These are phyloP conservation scores for Solanum habrochaites DNA, from an alignment of 257 asterid genomes.

Conservation along the genomic window DNA sequence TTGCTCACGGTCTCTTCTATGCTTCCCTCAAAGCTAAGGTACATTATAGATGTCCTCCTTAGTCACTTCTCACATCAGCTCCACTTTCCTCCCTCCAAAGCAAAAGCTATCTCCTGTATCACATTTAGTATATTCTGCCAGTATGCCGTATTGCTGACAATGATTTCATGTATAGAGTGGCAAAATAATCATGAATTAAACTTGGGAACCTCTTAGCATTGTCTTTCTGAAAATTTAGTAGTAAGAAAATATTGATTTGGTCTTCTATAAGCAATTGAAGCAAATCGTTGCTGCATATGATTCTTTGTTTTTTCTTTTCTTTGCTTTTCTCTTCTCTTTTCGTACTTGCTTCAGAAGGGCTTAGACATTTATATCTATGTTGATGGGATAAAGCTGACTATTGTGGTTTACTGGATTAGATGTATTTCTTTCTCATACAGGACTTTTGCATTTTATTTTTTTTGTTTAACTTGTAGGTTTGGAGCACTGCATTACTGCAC, in stretches of 20 bases:
- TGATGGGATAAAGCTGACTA: background rate
- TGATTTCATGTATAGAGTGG: background rate
- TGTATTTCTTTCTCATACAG: background rate
- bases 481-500: constrained; percentile 59
- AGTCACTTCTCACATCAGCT: background rate
- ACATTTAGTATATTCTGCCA: background rate
- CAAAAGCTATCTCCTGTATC: background rate
- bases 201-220: background rate
- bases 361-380: background rate
- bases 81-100: background rate
- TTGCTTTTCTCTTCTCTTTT: background rate
- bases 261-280: background rate
- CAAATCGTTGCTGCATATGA: background rate
- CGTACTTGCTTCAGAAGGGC: background rate
- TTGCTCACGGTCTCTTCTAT: background rate
- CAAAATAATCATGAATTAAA: background rate
- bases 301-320: background rate
- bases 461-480: constrained; percentile 33
- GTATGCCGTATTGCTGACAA: background rate
- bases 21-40: background rate
- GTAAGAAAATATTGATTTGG: background rate
- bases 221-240: background rate
- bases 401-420: background rate
- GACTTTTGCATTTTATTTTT: background rate
- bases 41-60: background rate